Conservation (phyloP, 2,329 filamentous ascomycete species). For the Alternaria sp. region DNA sequence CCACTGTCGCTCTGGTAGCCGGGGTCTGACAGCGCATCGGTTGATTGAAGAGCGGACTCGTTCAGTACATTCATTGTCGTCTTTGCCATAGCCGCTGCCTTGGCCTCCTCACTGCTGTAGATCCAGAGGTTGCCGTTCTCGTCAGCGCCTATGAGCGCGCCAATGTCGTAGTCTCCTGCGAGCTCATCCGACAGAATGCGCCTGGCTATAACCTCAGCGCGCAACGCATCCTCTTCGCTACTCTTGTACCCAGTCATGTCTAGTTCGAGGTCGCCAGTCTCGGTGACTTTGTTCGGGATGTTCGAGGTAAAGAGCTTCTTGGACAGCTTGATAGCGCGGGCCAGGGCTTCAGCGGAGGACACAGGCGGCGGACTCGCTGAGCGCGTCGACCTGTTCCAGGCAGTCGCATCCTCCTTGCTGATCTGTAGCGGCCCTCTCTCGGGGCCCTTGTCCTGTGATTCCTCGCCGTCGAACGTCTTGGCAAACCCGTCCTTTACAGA, state of each 20-base stretch:
- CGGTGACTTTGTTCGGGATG: conserved; percentile 91
- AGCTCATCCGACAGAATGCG: conserved; percentile 92
- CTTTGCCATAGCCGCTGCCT: conserved; percentile 79
- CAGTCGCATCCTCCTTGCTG: conserved; percentile 42
- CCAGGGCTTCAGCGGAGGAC: conserved; percentile 75
- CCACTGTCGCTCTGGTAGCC: conserved; percentile 92
- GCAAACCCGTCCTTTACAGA: conserved; percentile 49
- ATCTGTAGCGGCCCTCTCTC: conserved; percentile 39
- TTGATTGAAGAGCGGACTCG: conserved; percentile 61
- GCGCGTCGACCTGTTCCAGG: conserved; percentile 51
- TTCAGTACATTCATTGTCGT: conserved; percentile 60
- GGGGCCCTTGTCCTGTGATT: conserved; percentile 26
- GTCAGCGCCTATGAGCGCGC: conserved; percentile 91
- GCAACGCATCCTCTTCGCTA: conserved; percentile 88
- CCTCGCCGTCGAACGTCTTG: conserved; percentile 30
- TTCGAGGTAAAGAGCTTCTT: conserved; percentile 88
- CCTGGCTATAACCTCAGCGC: conserved; percentile 90
- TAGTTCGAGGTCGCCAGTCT: conserved; percentile 92
- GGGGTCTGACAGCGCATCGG: conserved; percentile 89
- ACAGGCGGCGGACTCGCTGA: conserved; percentile 80
- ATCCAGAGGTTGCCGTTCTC: conserved; percentile 99
- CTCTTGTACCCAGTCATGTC: conserved; percentile 98
- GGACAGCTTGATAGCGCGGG: conserved; percentile 82
- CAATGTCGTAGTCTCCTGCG: conserved; percentile 95
- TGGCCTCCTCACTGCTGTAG: conserved; percentile 96